Conservation (phyloP, 768 basidiomycete genomes). For the Lyophyllum atratum region DNA sequence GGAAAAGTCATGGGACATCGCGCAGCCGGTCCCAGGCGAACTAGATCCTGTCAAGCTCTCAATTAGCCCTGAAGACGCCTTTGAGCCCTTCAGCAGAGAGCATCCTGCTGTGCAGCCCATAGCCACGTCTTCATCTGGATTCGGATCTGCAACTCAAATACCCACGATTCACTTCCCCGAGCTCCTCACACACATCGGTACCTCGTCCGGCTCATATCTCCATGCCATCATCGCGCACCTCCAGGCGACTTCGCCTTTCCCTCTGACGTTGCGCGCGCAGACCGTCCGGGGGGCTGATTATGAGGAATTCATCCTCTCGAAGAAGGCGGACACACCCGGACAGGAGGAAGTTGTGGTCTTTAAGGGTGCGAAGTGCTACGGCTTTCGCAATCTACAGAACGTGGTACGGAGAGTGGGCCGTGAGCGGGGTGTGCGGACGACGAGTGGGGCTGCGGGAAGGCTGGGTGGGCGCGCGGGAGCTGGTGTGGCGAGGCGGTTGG, state of each 20-base stretch:
- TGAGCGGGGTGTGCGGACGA: constrained; percentile 74
- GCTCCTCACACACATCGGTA: constrained; percentile 75
- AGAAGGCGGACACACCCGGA: constrained; percentile 28
- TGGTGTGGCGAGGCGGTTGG: constrained; percentile 22
- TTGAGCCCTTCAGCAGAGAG: constrained; percentile 4
- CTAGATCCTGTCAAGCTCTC: constrained; percentile 27
- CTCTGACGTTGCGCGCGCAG: constrained; percentile 53
- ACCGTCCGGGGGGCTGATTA: constrained; percentile 75
- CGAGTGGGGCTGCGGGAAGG: constrained; percentile 66
- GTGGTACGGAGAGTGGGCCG: constrained; percentile 92
- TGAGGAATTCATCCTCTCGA: constrained; percentile 65
- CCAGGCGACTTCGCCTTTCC: constrained; percentile 38
- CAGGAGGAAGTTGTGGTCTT: constrained; percentile 67
- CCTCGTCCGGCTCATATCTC: constrained; percentile 92
- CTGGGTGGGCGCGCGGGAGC: constrained; percentile 27
- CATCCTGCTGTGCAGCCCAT: not conserved
- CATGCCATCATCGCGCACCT: constrained; percentile 72
- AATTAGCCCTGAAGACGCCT: constrained; percentile 11
- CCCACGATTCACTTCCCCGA: constrained; percentile 54
- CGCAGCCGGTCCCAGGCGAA: constrained; percentile 55
- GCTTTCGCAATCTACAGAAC: constrained; percentile 96
- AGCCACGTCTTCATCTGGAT: not conserved
- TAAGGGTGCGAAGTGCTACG: constrained; percentile 94
- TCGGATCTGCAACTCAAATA: not conserved
- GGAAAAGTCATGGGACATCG: constrained; percentile 81